Evolutionary conservation across 2,329 filamentous ascomycete genomes (phyloP).

Genomic region (Didymella arachidicola): DNA sequence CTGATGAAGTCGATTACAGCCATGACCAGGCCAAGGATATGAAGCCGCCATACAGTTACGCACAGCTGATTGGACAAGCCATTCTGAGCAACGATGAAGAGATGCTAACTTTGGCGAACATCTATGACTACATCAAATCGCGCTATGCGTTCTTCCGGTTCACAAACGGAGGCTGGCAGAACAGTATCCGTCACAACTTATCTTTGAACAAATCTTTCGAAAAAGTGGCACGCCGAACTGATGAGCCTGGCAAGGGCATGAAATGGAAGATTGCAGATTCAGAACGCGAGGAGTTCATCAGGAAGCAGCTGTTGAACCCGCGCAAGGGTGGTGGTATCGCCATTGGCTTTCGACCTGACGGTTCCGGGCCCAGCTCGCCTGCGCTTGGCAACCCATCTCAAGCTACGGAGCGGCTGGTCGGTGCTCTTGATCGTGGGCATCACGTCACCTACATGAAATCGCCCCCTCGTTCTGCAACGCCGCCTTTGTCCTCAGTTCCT

Average conservation of each 20-base stretch:
- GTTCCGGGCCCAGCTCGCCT: slow-evolving; percentile 75
- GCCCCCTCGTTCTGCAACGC: slow-evolving; percentile 56
- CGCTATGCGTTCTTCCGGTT: slow-evolving; percentile 94
- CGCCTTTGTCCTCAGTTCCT: slow-evolving; percentile 57
- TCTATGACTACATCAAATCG: slow-evolving; percentile 90
- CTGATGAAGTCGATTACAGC: slow-evolving; percentile 75
- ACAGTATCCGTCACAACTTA: slow-evolving; percentile 95
- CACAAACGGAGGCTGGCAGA: slow-evolving; percentile 92
- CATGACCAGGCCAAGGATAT: slow-evolving; percentile 85
- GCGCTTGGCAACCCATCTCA: slow-evolving; percentile 59
- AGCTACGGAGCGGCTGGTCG: slow-evolving; percentile 59
- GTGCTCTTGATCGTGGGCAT: slow-evolving; percentile 41
- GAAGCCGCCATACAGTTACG: slow-evolving; percentile 96
- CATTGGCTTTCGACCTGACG: slow-evolving; percentile 56
- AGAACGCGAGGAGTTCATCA: slow-evolving; percentile 84
- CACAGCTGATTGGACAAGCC: slow-evolving; percentile 94
- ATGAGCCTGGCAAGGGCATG: slow-evolving; percentile 98
- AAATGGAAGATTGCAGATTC: slow-evolving; percentile 95
- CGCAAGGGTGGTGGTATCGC: slow-evolving; percentile 49
- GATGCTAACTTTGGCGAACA: slow-evolving; percentile 88
- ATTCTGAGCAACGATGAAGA: slow-evolving; percentile 87
- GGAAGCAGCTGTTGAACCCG: slow-evolving; percentile 64
- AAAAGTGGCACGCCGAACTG: slow-evolving; percentile 89
- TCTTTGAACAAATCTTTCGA: slow-evolving; percentile 94
- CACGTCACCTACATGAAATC: slow-evolving; percentile 47